phyloP scores from a whole-genome alignment of 2,329 filamentous ascomycete genomes.

The Ophiognomonia clavigignenti-juglandacearum region DNA sequence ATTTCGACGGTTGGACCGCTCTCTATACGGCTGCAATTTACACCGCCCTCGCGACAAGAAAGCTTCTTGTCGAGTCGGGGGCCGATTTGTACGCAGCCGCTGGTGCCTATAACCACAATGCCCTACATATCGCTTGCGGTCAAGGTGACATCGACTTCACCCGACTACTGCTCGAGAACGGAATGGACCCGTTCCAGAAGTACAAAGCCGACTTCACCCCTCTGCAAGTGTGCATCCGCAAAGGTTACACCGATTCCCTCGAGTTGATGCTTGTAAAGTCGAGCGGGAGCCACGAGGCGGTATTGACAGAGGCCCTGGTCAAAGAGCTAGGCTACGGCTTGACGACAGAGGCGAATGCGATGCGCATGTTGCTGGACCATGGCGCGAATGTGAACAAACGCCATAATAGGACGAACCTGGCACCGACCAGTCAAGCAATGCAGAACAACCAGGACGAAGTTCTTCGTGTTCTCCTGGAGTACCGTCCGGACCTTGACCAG shows the following conservation, averaged over 20 bases:
- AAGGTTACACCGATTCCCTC: neutral
- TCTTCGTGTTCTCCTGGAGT: neutral
- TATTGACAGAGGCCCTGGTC: neutral
- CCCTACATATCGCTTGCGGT: neutral
- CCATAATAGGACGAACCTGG: neutral
- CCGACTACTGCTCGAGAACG: neutral
- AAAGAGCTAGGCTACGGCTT: too few species aligned
- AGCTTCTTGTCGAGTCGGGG: neutral
- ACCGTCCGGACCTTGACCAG: neutral
- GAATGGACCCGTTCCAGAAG: neutral
- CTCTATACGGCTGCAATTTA: neutral
- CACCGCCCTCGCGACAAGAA: neutral
- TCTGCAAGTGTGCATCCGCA: neutral
- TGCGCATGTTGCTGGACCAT: too few species aligned
- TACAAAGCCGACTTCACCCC: neutral
- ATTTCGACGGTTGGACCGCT: neutral
- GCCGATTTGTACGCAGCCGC: neutral
- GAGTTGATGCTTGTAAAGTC: neutral
- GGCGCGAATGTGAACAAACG: neutral
- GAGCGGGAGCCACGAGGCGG: neutral
- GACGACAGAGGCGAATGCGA: too few species aligned
- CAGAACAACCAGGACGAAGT: neutral
- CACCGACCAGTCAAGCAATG: neutral
- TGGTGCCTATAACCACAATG: neutral
- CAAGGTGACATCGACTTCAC: neutral